Evolutionary conservation across 73 alveolate species (phyloP), one percentile per base, ranked within the genome.

Genomic region (Diophrys sp.): DNA sequence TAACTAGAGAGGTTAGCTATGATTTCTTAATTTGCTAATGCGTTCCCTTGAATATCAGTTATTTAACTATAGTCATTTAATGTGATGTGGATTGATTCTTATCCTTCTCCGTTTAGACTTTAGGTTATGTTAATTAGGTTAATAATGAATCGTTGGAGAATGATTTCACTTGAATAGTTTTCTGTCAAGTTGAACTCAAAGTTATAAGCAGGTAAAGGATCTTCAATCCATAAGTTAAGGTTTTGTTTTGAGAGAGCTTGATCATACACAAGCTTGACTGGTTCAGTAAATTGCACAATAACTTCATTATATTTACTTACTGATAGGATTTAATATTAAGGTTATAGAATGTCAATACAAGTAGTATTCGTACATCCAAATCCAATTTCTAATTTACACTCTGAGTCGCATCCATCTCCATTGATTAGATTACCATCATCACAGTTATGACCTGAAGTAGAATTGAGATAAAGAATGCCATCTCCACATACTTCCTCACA

Each of bases 341-440:
- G 62, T 5, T 5, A 18, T 18, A 44, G 18, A 44, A 44, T 44
- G 18, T 44, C 62, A 44, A 44, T 18, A 44, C 62, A 44, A 11
- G 62, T 44, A 11, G 62, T 70, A 29, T 70, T 70, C 23, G 77
- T 70, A 14, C 77, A 70, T 26, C 27, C 31, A 25, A 23, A 70
- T 53, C 77, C 77, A 26, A 5, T 24, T 70, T 70, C 77, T 70
- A 70, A 8, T 5, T 24, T 11, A 31, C 77, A 70, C 18, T 23
- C 31, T 25, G 77, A 70, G 25, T 25, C 8, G 5, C 77, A 70
- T 8, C 77, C 77, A 70, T 70, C 77, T 70, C 53, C 53, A 70
- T 70, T 70, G 14, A 71, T 30, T 71, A 33, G 1, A 71, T 31
- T 31, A 23, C 74, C 75, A 31, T 75, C 83, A 55, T 62, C 78